Percentiles rank a stretch among this genome's conserved stretches.
Evolutionary conservation across 257 asterid genomes (phyloP).

Genomic region (Penstemon eatonii): DNA sequence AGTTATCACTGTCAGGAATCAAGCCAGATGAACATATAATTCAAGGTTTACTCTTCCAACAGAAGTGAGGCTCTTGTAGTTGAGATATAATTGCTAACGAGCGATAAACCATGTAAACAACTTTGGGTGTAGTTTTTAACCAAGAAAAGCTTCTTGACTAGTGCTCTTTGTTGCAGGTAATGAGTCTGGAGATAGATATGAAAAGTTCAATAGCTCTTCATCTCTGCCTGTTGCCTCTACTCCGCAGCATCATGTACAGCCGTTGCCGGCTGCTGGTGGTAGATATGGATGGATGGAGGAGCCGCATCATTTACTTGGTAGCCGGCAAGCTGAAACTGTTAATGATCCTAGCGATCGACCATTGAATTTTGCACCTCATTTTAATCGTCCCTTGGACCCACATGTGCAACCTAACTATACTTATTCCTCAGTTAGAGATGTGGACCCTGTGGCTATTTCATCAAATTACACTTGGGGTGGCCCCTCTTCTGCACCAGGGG

Average conservation of each 20-base stretch:
- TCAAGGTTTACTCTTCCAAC: not conserved
- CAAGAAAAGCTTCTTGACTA: conserved; percentile 26
- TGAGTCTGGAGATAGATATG: conserved; percentile 53
- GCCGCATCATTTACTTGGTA: conserved; percentile 41
- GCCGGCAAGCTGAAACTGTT: conserved; percentile 44
- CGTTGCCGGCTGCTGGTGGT: conserved; percentile 40
- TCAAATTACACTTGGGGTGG: conserved; percentile 62
- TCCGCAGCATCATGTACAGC: conserved; percentile 50
- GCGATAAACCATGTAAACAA: conserved; percentile 15
- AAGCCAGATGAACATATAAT: conserved; percentile 16
- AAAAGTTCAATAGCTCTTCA: conserved; percentile 49
- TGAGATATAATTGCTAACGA: conserved; percentile 9
- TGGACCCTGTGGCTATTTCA: conserved; percentile 53
- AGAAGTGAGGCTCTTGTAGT: conserved; percentile 10
- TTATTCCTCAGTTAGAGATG: conserved; percentile 48
- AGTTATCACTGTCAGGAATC: conserved; percentile 11
- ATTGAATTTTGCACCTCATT: conserved; percentile 62
- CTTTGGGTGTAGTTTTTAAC: not conserved
- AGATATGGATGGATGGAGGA: conserved; percentile 56
- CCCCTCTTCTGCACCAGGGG: conserved; percentile 59
- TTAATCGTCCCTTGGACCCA: conserved; percentile 47
- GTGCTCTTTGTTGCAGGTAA: conserved; percentile 50
- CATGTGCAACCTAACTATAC: conserved; percentile 48
- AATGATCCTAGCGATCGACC: conserved; percentile 64
- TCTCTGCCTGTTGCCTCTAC: conserved; percentile 43